Evolutionary conservation across 805 yeast species (phyloP).

Genomic region (Spathaspora girioi): DNA sequence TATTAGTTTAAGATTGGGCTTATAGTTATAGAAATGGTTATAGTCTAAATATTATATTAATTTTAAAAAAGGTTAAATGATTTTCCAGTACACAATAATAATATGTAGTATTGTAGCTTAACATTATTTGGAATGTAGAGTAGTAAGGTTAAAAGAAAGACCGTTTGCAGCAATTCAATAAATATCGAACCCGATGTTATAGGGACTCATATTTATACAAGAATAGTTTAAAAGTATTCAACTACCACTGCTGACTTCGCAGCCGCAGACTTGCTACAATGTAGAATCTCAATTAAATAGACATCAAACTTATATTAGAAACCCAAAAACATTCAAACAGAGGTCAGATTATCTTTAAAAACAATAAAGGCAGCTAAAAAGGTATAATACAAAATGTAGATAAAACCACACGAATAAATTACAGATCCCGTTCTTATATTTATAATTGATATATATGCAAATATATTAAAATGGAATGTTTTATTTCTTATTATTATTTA

Average conservation of each 20-base stretch:
- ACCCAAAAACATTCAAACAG: not conserved
- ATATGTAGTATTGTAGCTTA: not conserved
- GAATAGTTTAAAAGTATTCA: too few species aligned
- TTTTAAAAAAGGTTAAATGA: not conserved
- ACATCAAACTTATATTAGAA: not conserved
- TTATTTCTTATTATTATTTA: slow-evolving; percentile 2
- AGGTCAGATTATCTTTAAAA: not conserved
- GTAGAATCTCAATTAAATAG: not conserved
- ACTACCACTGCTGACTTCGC: not conserved
- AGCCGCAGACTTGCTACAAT: not conserved
- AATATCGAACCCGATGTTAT: too few species aligned
- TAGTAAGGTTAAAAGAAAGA: too few species aligned
- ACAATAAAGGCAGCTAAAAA: not conserved
- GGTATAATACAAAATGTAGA: not conserved
- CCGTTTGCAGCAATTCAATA: too few species aligned
- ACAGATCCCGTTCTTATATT: slow-evolving; percentile 4
- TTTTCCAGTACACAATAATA: slow-evolving; percentile 2
- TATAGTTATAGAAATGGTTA: not conserved
- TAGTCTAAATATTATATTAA: slow-evolving; percentile 1
- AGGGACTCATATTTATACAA: too few species aligned
- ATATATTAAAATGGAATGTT: slow-evolving; percentile 3
- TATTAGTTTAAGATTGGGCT: slow-evolving; percentile 2
- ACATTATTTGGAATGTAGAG: not conserved
- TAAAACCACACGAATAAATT: slow-evolving; percentile 1
- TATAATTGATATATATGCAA: slow-evolving; percentile 4